Evolutionary conservation across 2,329 filamentous ascomycete species (phyloP).

Genomic region (Lachnellula occidentalis): DNA sequence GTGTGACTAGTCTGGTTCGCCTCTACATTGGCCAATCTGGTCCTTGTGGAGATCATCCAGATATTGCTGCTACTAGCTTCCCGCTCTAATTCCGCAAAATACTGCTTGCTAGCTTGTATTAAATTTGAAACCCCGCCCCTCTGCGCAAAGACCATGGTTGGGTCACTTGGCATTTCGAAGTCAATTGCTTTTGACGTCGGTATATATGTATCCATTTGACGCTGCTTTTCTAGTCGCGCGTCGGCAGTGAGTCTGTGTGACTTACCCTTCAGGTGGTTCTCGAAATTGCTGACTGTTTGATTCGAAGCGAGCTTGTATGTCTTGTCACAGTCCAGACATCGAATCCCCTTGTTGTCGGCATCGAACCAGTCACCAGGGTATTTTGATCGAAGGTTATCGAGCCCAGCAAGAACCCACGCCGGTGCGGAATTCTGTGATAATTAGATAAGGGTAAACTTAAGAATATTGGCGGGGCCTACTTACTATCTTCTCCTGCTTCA

Average conservation of each 20-base stretch:
- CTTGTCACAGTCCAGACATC: slow-evolving; percentile 1
- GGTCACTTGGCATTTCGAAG: not conserved
- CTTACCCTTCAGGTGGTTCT: not conserved
- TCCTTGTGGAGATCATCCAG: not conserved
- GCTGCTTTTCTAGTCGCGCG: not conserved
- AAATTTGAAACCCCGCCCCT: not conserved
- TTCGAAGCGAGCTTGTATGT: not conserved
- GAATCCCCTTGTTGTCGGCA: not conserved
- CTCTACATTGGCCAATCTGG: not conserved
- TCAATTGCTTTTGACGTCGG: not conserved
- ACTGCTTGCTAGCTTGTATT: not conserved
- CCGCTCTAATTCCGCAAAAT: not conserved
- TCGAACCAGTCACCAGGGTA: slow-evolving; percentile 1
- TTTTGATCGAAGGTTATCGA: not conserved
- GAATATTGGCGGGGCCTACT: not conserved
- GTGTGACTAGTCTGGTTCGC: not conserved
- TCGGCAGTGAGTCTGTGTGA: not conserved
- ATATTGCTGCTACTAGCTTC: not conserved
- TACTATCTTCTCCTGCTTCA: not conserved
- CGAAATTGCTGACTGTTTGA: not conserved
- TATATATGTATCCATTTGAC: not conserved
- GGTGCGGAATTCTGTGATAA: not conserved
- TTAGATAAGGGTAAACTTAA: not conserved
- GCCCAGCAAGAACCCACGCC: not conserved
- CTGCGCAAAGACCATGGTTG: not conserved